Evolutionary conservation across 257 asterid species (phyloP).

Genomic region (Solanum virginianum): DNA sequence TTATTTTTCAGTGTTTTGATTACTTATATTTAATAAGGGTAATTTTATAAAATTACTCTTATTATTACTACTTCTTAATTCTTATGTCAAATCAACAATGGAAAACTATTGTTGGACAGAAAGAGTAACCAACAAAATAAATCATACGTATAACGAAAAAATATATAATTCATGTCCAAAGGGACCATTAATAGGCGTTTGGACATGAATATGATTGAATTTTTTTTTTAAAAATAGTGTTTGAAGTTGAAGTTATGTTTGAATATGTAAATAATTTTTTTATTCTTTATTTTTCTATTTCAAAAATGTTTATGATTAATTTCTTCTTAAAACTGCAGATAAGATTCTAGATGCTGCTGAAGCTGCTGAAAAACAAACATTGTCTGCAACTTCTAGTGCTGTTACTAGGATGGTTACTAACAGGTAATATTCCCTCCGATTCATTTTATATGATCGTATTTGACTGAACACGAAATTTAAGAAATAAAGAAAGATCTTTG

Average conservation of each 20-base stretch:
- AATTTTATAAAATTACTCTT: too few relatives aligned
- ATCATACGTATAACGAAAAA: too few relatives aligned
- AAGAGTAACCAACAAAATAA: too few relatives aligned
- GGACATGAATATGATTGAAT: neutral
- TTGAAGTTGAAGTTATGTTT: neutral
- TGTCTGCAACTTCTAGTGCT: constrained; percentile 70
- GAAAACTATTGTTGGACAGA: too few relatives aligned
- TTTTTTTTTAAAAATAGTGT: too few relatives aligned
- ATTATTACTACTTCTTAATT: too few relatives aligned
- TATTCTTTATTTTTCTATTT: neutral
- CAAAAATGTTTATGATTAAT: neutral
- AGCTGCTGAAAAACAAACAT: constrained; percentile 74
- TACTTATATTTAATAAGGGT: too few relatives aligned
- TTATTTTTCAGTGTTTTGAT: too few relatives aligned
- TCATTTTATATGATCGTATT: neutral
- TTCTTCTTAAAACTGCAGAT: constrained; percentile 22
- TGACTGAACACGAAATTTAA: neutral
- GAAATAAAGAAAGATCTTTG: too few relatives aligned
- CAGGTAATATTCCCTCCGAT: constrained; percentile 9
- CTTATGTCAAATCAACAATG: too few relatives aligned
- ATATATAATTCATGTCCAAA: neutral
- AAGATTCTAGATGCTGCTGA: constrained; percentile 76
- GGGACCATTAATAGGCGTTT: neutral
- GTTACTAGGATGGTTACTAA: constrained; percentile 46
- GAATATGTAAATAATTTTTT: neutral